Evolutionary conservation across 1,284 basidiomycete genomes (phyloP), one percentile per base, ranked within the genome.

Genomic region (Rhizoctonia solani): DNA sequence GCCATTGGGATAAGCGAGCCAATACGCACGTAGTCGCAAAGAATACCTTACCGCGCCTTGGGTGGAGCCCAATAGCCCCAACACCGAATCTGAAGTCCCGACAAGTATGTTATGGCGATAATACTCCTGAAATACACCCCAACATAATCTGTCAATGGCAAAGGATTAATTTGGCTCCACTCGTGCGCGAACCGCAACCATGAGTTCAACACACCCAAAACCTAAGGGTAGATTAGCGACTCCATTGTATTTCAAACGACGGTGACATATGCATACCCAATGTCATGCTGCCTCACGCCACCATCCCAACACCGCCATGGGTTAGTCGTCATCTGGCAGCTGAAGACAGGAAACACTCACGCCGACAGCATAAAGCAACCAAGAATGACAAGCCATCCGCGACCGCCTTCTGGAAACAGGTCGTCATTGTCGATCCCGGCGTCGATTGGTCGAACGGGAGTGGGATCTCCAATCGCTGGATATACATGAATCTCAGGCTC

Each of bases 101-200:
- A 63, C 66, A 32, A 72, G 54, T 2, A 69, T 56, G 49, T 71
- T 34, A 11, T 66, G 41, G 32, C 41, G 55, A 52, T 71, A 72
- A 44, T 68, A 71, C 14, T 63, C 59, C 53, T 71, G 70, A 54
- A 72, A 72, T 2, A 72, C 71, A 6, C 71, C 71, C 69, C 69
- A 72, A 16, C 66, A 65, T 19, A 72, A 55, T 27, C 63, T 54
- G 23, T n/a, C 54, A 68, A 27, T 9, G 37, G 44, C 44, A 19
- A 14, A 46, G 9, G 44, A 46, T 19, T 21, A 11, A 21, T 9
- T 19, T 46, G 44, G 42, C 30, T 32, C 5, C 32, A 37, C 34
- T 47, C 37, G 29, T 41, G n/a, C n/a, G n/a, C n/a, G n/a, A n/a
- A n/a, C n/a, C n/a, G n/a, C n/a, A n/a, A n/a, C n/a, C n/a, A n/a